Conservation (phyloP, 306 rosid genomes). For the Inga laurina region DNA sequence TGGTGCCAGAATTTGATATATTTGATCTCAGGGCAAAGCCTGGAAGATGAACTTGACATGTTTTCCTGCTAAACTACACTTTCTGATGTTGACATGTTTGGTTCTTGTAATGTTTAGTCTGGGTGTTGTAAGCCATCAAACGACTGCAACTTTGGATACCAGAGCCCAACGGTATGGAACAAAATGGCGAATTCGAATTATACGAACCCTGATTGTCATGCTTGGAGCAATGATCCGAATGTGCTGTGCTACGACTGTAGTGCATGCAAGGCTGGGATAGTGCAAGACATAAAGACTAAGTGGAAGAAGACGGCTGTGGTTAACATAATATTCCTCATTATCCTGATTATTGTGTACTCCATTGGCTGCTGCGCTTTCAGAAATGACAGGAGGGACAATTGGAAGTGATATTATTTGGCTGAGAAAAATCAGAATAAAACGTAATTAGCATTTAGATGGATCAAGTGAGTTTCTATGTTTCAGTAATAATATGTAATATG, state of each 20-base stretch:
- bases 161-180: conserved; percentile 52
- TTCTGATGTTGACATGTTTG: background rate
- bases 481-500: background rate
- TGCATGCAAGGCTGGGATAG: conserved; percentile 81
- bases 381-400: conserved; percentile 59
- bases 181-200: background rate
- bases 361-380: conserved; percentile 83
- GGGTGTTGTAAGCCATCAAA: conserved; percentile 85
- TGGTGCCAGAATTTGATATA: background rate
- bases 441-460: too few relatives aligned
- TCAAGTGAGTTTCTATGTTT: background rate
- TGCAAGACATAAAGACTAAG: conserved; percentile 58
- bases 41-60: background rate
- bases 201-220: conserved; percentile 47
- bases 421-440: background rate
- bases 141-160: conserved; percentile 49
- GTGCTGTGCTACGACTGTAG: conserved; percentile 63
- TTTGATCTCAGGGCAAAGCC: background rate
- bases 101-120: conserved; percentile 43
- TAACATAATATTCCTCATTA: conserved; percentile 54
- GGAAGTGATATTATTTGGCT: conserved; percentile 29
- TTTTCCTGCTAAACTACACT: background rate
- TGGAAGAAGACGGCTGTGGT: conserved; percentile 74
- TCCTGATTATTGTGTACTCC: conserved; percentile 71
- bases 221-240: conserved; percentile 48